Evolutionary conservation across 2,329 filamentous ascomycete species (phyloP).

Genomic region (Fusarium sororula): DNA sequence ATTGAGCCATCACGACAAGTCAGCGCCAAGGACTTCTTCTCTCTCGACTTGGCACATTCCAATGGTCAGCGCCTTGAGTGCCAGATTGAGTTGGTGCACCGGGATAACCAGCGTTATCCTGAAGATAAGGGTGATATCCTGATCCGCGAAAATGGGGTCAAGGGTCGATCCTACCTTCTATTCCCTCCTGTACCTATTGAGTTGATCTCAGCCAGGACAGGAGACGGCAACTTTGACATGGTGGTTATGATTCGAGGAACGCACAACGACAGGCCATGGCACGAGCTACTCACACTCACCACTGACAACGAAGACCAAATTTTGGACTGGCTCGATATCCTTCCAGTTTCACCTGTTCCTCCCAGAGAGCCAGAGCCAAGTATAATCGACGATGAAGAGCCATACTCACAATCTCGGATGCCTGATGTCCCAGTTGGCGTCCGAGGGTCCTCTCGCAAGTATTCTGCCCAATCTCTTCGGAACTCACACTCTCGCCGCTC

Average conservation of each 20-base stretch:
- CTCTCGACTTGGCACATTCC: conserved; percentile 84
- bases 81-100: conserved; percentile 84
- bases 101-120: conserved; percentile 77
- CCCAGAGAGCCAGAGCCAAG: conserved; percentile 52
- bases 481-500: conserved; percentile 34
- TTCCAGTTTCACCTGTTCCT: conserved; percentile 64
- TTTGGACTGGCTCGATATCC: conserved; percentile 86
- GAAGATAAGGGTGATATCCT: conserved; percentile 83
- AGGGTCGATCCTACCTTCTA: conserved; percentile 79
- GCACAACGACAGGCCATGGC: conserved; percentile 75
- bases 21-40: conserved; percentile 88
- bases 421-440: conserved; percentile 47
- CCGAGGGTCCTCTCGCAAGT: conserved; percentile 39
- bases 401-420: conserved; percentile 25
- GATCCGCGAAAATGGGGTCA: conserved; percentile 86
- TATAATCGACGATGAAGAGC: conserved; percentile 44
- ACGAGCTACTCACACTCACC: conserved; percentile 81
- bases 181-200: conserved; percentile 85
- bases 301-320: conserved; percentile 81
- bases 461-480: conserved; percentile 37
- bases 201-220: conserved; percentile 81
- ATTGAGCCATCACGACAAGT: conserved; percentile 86
- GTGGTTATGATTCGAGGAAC: conserved; percentile 86
- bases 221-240: conserved; percentile 75
- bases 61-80: conserved; percentile 91